Base-by-base conservation (phyloP, 768 basidiomycete species). In the Serendipita sp. region DNA sequence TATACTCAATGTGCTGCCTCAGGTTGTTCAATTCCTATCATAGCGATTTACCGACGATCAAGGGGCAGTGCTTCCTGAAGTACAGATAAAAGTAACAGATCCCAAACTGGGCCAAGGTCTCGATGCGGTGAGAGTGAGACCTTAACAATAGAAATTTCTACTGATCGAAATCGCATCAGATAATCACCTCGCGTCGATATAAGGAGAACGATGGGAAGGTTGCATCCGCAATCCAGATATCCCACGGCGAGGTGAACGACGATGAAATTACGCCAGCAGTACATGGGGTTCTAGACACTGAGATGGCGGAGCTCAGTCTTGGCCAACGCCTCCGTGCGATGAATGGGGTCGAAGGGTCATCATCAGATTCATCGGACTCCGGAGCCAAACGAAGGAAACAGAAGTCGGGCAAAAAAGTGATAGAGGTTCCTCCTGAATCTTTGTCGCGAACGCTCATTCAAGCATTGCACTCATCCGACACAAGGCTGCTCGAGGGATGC, bases 401-500 rank as follows among this genome's bases (percentile, higher is more conserved):
- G 26, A 34, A 34, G 53, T 9, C 26, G 11, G 53, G 33, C 4
- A 2, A 17, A 61, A 48, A 31, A 45, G 42, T n/a, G 51, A 64
- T 45, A 28, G 43, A 53, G 33, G 61, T 67, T 48, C 89, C 93
- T 41, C 83, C 90, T 0, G 83, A 85, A 66, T 94, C 95, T 0
- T 80, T 98, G 64, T 90, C 95, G 28, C 85, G 92, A 62, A 94
- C 95, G 28, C 79, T 99, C 56, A 89, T 95, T 63, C 96, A 99
- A 74, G 95, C 96, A 0, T 75, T 99, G 28, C 96, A 99, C 71
- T 97, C 96, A 0, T 86, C 88, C 20, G 96, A 99, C 75, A 81
- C 88, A 2, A 82, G 82, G 9, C 76, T 98, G 41, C 75, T 98
- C 64, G 90, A 96, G 70, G 86, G 86, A 26, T 95, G 93, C 74